A percentile compares a stretch with the other conserved stretches of the same genome.
phyloP scores from a whole-genome alignment of 805 yeast species.

The Vanderwaltozyma verrucispora region DNA sequence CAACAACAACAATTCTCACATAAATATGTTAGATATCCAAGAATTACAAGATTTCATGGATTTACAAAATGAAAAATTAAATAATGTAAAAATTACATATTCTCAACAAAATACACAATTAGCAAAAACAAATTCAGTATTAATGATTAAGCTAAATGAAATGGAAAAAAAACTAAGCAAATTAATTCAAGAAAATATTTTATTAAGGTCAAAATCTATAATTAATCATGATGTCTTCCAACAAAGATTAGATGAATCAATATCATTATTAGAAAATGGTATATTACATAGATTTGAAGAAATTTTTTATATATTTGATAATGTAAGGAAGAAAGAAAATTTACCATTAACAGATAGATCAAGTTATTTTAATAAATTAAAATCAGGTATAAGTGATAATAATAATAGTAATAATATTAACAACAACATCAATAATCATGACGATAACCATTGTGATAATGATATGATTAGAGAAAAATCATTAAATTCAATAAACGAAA shows the following conservation, averaged over 20 bases:
- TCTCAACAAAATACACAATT: constrained; percentile 40
- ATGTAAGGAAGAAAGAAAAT: constrained; percentile 34
- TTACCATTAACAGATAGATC: constrained; percentile 13
- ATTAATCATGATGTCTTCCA: constrained; percentile 24
- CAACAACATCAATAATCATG: background rate
- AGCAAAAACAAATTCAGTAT: constrained; percentile 46
- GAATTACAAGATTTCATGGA: constrained; percentile 25
- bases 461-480: too few relatives aligned
- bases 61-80: constrained; percentile 12
- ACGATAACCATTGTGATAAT: background rate
- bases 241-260: constrained; percentile 29
- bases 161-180: constrained; percentile 43
- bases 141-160: constrained; percentile 41
- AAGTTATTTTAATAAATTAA: too few relatives aligned
- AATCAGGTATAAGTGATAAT: too few relatives aligned
- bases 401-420: too few relatives aligned
- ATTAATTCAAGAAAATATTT: constrained; percentile 40
- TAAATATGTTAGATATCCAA: constrained; percentile 19
- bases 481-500: background rate
- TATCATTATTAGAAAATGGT: constrained; percentile 33
- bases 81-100: constrained; percentile 17
- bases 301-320: constrained; percentile 33
- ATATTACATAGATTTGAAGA: constrained; percentile 36
- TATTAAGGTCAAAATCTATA: constrained; percentile 30
- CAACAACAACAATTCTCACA: too few relatives aligned